These are phyloP conservation scores for Orbilia quercus DNA, from an alignment of 2,329 filamentous ascomycete genomes.

Conservation along the genomic window DNA sequence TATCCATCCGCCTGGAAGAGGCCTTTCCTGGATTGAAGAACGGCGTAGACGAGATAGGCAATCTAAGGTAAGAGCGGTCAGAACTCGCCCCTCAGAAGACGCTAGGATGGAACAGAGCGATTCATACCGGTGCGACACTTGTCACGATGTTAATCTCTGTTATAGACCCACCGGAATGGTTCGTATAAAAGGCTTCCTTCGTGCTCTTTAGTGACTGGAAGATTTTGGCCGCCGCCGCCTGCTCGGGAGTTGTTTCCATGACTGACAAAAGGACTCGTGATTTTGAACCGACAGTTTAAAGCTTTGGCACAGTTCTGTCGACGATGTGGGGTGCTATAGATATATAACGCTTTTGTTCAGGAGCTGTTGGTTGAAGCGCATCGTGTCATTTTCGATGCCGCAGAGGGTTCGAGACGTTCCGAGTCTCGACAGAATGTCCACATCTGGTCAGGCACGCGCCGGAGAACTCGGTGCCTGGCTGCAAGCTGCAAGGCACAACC, in stretches of 20 bases:
- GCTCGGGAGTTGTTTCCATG: conserved; percentile 45
- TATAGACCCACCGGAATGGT: conserved; percentile 83
- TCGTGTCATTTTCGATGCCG: conserved; percentile 33
- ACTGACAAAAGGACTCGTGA: not conserved
- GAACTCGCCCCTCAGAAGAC: conserved; percentile 14
- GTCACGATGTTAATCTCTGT: conserved; percentile 88
- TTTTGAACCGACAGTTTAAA: not conserved
- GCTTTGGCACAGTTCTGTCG: not conserved
- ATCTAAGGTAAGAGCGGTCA: conserved; percentile 68
- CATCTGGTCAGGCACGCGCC: conserved; percentile 28
- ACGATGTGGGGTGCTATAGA: not conserved
- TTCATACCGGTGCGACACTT: conserved; percentile 81
- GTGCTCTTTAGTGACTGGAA: conserved; percentile 77
- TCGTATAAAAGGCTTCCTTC: conserved; percentile 96
- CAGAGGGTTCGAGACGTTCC: conserved; percentile 41
- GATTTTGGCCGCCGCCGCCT: conserved; percentile 55
- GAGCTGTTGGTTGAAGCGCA: conserved; percentile 29
- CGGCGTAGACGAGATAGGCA: conserved; percentile 86
- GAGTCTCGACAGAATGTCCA: conserved; percentile 38
- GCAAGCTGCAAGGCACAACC: not conserved
- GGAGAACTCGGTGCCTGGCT: conserved; percentile 37
- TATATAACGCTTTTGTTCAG: conserved; percentile 21
- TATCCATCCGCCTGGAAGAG: conserved; percentile 79
- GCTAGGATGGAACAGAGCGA: conserved; percentile 44
- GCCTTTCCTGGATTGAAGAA: conserved; percentile 81